Evolutionary conservation across 441 rosid species (phyloP).

Genomic region (Corymbia citriodora): DNA sequence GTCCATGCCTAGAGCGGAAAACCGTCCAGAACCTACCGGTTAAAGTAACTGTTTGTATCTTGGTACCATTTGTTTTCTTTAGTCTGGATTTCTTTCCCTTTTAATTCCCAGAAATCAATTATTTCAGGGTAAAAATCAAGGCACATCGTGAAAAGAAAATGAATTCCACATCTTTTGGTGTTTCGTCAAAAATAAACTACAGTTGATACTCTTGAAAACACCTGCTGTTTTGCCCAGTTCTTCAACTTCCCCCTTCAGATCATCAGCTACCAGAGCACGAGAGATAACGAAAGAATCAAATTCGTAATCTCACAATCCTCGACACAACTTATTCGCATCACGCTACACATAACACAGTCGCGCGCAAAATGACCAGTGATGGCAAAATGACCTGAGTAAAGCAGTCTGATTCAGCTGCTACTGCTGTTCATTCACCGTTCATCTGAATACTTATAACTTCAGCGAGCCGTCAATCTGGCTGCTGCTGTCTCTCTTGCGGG

Average conservation of each 20-base stretch:
- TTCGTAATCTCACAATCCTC: neutral
- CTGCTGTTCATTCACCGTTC: neutral
- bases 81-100: neutral
- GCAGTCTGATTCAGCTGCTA: neutral
- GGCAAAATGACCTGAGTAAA: neutral
- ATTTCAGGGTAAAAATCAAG: neutral
- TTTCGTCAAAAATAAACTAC: neutral
- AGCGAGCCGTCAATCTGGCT: neutral
- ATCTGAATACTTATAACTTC: neutral
- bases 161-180: neutral
- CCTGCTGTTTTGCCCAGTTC: neutral
- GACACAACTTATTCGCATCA: neutral
- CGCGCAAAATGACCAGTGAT: neutral
- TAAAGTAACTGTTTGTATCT: neutral
- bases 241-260: neutral
- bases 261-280: neutral
- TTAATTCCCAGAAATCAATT: neutral
- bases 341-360: neutral
- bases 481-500: neutral
- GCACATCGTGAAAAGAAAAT: neutral
- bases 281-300: neutral
- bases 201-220: neutral
- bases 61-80: neutral
- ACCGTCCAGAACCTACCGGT: too few relatives aligned
- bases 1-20: too few relatives aligned